These are phyloP conservation scores for Cornus florida DNA, from an alignment of 148 eudicot species.

Conservation along the genomic window DNA sequence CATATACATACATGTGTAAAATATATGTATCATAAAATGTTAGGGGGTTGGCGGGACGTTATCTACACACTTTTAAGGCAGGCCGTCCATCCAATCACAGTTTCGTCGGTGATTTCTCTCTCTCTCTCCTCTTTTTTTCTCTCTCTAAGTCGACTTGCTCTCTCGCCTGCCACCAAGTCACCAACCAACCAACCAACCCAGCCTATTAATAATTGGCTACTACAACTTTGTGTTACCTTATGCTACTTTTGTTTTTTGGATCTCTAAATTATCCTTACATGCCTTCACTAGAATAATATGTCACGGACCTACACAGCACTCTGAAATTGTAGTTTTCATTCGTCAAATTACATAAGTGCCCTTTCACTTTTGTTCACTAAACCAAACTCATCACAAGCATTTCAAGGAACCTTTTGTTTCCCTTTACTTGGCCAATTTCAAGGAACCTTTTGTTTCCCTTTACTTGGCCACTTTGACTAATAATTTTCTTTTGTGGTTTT, in stretches of 20 bases:
- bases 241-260: neutral
- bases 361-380: neutral
- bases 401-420: no score
- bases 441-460: no score
- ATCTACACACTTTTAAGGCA: conserved; percentile 14
- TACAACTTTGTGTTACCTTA: neutral
- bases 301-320: neutral
- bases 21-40: neutral
- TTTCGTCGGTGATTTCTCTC: conserved; percentile 28
- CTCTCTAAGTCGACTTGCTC: neutral
- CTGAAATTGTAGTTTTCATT: neutral
- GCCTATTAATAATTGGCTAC: conserved; percentile 10
- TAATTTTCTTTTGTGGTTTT: no score
- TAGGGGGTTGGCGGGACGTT: neutral
- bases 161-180: neutral
- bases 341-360: neutral
- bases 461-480: no score
- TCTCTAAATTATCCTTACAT: conserved; percentile 11
- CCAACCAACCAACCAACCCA: conserved; percentile 23
- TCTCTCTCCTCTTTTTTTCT: neutral
- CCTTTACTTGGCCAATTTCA: no score
- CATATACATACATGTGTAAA: no score
- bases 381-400: no score
- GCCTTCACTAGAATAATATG: neutral
- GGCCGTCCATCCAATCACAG: conserved; percentile 30